Evolutionary conservation across 106 monocot species (phyloP).

Genomic region (Allium cepa): DNA sequence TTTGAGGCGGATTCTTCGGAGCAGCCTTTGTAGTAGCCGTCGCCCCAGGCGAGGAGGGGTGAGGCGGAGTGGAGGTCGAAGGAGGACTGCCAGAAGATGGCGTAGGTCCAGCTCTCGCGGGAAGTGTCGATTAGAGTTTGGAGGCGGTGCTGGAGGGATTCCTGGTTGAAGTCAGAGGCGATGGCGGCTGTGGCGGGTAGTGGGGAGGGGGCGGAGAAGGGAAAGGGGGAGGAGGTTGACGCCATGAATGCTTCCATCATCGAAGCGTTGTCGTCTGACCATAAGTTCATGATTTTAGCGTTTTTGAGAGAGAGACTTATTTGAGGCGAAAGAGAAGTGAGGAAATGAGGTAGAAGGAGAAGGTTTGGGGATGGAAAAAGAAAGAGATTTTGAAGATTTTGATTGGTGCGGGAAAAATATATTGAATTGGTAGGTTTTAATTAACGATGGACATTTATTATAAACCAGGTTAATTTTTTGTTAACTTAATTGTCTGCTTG

Average conservation of each 20-base stretch:
- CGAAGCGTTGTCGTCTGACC: slow-evolving; percentile 75
- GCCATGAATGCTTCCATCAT: slow-evolving; percentile 90
- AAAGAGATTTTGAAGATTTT: too few species aligned
- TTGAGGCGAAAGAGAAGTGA: too few species aligned
- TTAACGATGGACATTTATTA: too few species aligned
- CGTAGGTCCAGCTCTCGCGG: slow-evolving; percentile 65
- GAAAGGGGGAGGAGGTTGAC: slow-evolving; percentile 18
- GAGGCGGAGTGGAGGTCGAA: slow-evolving; percentile 19
- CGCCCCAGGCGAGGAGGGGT: slow-evolving; percentile 51
- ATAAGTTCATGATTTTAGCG: slow-evolving; percentile 46
- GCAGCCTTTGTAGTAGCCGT: slow-evolving; percentile 58
- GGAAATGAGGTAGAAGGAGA: too few species aligned
- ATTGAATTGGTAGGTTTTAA: too few species aligned
- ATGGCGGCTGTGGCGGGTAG: slow-evolving; percentile 2
- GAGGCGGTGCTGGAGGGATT: slow-evolving; percentile 64
- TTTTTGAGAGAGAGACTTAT: too few species aligned
- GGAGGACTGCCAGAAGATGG: slow-evolving; percentile 69
- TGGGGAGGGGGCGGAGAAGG: slow-evolving; percentile 18
- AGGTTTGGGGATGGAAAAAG: too few species aligned
- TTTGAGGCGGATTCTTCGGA: slow-evolving; percentile 5
- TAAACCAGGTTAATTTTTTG: too few species aligned
- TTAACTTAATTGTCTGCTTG: too few species aligned
- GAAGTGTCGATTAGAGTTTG: slow-evolving; percentile 63
- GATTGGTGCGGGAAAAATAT: too few species aligned
- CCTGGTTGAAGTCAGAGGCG: slow-evolving; percentile 24